These are phyloP conservation scores for Sordaria brevicollis DNA, from an alignment of 495 filamentous ascomycete genomes.

Conservation along the genomic window DNA sequence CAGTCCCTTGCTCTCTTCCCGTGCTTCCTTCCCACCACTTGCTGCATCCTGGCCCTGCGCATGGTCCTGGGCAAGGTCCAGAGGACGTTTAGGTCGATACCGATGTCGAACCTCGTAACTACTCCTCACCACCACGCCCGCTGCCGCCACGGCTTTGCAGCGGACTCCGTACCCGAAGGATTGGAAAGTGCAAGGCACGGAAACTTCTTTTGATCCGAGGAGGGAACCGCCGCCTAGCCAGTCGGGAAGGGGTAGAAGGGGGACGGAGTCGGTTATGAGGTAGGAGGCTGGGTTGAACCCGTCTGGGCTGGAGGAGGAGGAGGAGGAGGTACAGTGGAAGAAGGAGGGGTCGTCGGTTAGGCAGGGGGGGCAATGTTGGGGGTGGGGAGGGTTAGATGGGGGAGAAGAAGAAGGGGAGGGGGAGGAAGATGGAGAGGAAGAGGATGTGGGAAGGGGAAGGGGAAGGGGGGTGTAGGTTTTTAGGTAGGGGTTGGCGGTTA, in stretches of 20 bases:
- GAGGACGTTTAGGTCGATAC: neutral
- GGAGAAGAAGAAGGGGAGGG: conserved; percentile 19
- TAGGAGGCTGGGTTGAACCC: conserved; percentile 19
- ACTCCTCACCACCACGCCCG: conserved; percentile 24
- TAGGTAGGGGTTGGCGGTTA: conserved; percentile 24
- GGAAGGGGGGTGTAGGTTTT: conserved; percentile 15
- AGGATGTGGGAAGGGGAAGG: conserved; percentile 16
- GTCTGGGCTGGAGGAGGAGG: neutral
- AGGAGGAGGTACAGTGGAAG: conserved; percentile 24
- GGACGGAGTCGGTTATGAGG: conserved; percentile 26
- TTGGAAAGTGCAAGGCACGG: conserved; percentile 25
- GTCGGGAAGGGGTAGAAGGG: conserved; percentile 18
- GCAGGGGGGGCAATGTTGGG: neutral
- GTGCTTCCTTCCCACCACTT: neutral
- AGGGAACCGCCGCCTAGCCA: conserved; percentile 15
- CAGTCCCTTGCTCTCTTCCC: too few relatives aligned
- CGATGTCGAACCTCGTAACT: conserved; percentile 23
- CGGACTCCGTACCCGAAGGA: conserved; percentile 21
- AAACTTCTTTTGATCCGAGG: conserved; percentile 15
- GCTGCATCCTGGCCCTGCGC: neutral
- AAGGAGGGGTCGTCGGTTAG: conserved; percentile 28
- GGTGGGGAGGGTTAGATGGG: conserved; percentile 11
- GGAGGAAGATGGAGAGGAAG: conserved; percentile 17
- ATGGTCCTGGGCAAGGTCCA: too few relatives aligned
- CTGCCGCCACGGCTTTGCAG: conserved; percentile 18